Evolutionary conservation across 345 rosid species (phyloP), one percentile per base, ranked within the genome.

Genomic region (Eucalyptus virginea): DNA sequence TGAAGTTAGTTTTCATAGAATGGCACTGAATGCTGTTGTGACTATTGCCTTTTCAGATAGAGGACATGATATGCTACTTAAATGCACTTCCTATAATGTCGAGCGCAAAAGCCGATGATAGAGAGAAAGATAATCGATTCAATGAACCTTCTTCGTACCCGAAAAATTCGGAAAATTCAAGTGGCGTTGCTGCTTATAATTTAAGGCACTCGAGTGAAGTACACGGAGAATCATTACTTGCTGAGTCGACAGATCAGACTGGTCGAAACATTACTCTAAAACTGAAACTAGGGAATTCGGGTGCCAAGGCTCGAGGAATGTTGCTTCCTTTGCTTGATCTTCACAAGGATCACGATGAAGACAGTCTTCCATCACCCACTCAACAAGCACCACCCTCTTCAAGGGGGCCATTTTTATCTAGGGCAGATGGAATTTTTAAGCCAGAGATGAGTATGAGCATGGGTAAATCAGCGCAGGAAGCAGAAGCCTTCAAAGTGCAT

Each of bases 321-420:
- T 86, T 92, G 91, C 94, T 94, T 28, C 99, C 99, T 56, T 92
- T 98, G 92, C 95, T 98, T 58, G 99, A 98, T 93, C 99, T 97
- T 90, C 98, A 97, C 89, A 97, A 94, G 94, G 98, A 93, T 92
- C 99, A 98, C 90, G 99, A 98, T 90, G 95, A 90, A 60, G 98
- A 98, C 93, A 96, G 97, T 89, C 98, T 98, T 90, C 99, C 99
- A 11, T 98, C 99, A 23, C 99, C 99, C 40, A 98, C 99, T 80
- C 94, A 94, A 87, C 97, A 96, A 91, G 91, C 95, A 52, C 90
- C 95, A 34, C 96, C 96, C n/a, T 89, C 90, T 81, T 89, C 93
- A 58, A 92, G 90, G 88, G 86, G 58, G 58, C 58, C 92, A 67
- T 88, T 88, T 81, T 8, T 77, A 40, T 77, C 89, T 60, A 92